Percentiles rank a stretch among this genome's conserved stretches.
Evolutionary conservation across 2,329 filamentous ascomycete genomes (phyloP).

Genomic region (Neonectria sp.): DNA sequence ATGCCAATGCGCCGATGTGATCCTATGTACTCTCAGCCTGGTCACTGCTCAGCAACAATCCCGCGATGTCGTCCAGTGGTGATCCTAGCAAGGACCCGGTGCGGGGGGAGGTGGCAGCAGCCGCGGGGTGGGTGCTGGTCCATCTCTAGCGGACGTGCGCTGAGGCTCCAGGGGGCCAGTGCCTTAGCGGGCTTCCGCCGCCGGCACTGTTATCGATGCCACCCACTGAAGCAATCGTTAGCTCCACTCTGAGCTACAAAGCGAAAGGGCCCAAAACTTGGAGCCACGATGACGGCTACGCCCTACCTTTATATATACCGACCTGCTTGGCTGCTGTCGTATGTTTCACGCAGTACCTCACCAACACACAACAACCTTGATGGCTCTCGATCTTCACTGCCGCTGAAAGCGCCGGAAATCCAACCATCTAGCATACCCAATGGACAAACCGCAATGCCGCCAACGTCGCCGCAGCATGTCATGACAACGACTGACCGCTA

Average conservation of each 20-base stretch:
- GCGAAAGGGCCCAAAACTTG: neutral
- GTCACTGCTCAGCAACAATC: neutral
- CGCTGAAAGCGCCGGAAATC: neutral
- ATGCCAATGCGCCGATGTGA: neutral
- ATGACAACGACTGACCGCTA: constrained; percentile 16
- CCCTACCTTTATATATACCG: constrained; percentile 13
- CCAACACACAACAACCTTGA: constrained; percentile 16
- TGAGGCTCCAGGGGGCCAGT: constrained; percentile 3
- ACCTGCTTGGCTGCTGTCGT: neutral
- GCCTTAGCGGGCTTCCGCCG: constrained; percentile 15
- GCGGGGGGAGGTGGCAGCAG: constrained; percentile 14
- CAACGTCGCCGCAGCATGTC: neutral
- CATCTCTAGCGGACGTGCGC: constrained; percentile 10
- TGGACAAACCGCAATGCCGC: constrained; percentile 3
- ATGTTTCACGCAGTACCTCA: neutral
- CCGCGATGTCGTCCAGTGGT: neutral
- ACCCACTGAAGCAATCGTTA: neutral
- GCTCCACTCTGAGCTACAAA: neutral
- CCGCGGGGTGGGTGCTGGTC: constrained; percentile 6
- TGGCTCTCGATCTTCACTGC: constrained; percentile 13
- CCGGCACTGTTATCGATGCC: neutral
- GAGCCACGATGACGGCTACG: neutral
- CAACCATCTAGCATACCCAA: neutral
- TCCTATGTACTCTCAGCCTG: neutral
- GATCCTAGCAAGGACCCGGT: constrained; percentile 1